A percentile compares a stretch with the other conserved stretches of the same genome.
Conservation (phyloP, 352 stramenopile species). For the Pythium aristosporum region DNA sequence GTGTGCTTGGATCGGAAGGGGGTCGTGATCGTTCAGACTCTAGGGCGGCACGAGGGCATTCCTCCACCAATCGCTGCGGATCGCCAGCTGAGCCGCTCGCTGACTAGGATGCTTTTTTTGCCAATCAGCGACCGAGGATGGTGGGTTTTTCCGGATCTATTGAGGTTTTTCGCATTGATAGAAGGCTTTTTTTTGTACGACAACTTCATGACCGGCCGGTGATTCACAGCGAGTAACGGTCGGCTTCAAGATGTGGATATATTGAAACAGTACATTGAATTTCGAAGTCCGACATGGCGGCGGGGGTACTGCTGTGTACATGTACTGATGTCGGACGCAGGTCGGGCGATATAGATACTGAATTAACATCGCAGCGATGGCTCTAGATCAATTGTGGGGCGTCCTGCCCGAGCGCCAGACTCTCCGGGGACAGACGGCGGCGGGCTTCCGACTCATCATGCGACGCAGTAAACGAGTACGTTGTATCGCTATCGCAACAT, state of each 20-base stretch:
- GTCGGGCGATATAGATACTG: slow-evolving; percentile 2
- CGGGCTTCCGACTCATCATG: too few relatives aligned
- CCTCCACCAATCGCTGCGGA: slow-evolving; percentile 20
- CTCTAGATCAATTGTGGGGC: too few relatives aligned
- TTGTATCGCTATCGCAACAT: too few relatives aligned
- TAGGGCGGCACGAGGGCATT: background rate
- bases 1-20: background rate
- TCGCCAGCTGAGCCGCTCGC: background rate
- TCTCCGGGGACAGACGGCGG: too few relatives aligned
- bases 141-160: background rate
- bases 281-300: slow-evolving; percentile 2
- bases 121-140: background rate
- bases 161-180: slow-evolving; percentile 1
- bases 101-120: background rate
- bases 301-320: background rate
- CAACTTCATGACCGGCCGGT: background rate
- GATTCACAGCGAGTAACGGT: slow-evolving; percentile 1
- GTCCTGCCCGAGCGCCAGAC: too few relatives aligned
- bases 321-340: slow-evolving; percentile 1
- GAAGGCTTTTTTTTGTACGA: background rate
- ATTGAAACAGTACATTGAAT: slow-evolving; percentile 4
- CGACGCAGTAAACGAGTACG: too few relatives aligned
- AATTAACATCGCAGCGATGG: background rate
- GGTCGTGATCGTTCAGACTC: background rate
- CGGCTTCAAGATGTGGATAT: background rate